Base-by-base conservation (phyloP, 495 filamentous ascomycete genomes). In the Penicillium macrosclerotiorum region DNA sequence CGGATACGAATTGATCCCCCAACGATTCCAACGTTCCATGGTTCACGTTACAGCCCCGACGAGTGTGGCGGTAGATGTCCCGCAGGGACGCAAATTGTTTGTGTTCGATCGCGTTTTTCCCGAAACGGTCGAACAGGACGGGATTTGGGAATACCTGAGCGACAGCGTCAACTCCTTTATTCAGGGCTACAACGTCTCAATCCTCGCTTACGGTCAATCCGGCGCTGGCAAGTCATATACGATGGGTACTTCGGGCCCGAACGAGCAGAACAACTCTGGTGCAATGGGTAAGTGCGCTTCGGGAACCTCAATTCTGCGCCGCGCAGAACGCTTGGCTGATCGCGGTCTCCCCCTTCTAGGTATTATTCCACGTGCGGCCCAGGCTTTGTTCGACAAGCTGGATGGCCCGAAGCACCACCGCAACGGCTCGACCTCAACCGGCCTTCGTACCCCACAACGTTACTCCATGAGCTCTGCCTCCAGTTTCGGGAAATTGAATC, bases 141-240 rank as follows among this genome's bases (percentile, higher is more conserved):
- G 90, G 35, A 69, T 99, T 29, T 99, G 92, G 90, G 88, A 95
- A 17, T 99, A 99, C 57, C 71, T 99, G 25, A 80, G 79, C 53
- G 94, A 97, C 49, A 95, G 90, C 60, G 85, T 96, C 45, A 80
- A 76, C 63, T 90, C 90, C 1, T 99, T 99, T 64, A 65, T 94
- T 6, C 88, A 95, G 63, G 93, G 93, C 29, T 99, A 96, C 76
- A 99, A 99, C 84, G 93, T 99, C 54, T 99, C 93, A 9, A 81
- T 99, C 36, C 77, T 99, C 50, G 93, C 93, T 30, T 99, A 99
- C 57, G 93, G 93, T 54, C 93, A 99, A 73, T 99, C 93, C n/a
- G 93, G 93, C 27, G 90, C 93, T n/a, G 93, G 93, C 57, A 99
- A 99, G 69, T 99, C 93, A 1, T 97, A 96, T 63, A 99, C 93